Evolutionary conservation across 371 early-diverging fungal species (phyloP).

Genomic region (Dipsacomyces acuminosporus): DNA sequence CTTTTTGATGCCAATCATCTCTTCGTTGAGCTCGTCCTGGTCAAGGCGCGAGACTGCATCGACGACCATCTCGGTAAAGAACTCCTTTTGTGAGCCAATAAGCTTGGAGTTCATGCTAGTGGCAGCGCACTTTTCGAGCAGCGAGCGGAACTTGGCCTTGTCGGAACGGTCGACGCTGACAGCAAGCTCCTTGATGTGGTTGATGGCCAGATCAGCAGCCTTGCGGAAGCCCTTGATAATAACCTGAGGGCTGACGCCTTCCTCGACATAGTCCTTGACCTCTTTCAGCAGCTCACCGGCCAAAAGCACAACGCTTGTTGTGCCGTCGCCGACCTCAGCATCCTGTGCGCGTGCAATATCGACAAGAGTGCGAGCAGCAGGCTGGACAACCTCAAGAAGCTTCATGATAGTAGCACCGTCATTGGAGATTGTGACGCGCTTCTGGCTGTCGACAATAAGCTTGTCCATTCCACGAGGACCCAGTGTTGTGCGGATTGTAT

Average conservation of each 20-base stretch:
- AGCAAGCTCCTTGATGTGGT: slow-evolving; percentile 47
- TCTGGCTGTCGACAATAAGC: slow-evolving; percentile 92
- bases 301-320: slow-evolving; percentile 99
- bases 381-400: slow-evolving; percentile 97
- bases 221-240: slow-evolving; percentile 98
- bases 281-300: slow-evolving; percentile 96
- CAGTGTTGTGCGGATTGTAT: slow-evolving; percentile 95
- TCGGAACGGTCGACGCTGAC: slow-evolving; percentile 39
- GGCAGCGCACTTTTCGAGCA: slow-evolving; percentile 94
- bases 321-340: slow-evolving; percentile 99
- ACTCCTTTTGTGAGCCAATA: slow-evolving; percentile 94
- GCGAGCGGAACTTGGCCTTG: slow-evolving; percentile 71
- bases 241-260: slow-evolving; percentile 98
- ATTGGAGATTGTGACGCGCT: slow-evolving; percentile 97
- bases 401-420: slow-evolving; percentile 99
- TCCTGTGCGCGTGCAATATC: slow-evolving; percentile 99
- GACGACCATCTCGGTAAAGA: slow-evolving; percentile 99
- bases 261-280: slow-evolving; percentile 96
- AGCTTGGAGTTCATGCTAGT: slow-evolving; percentile 99
- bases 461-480: slow-evolving; percentile 99
- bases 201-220: slow-evolving; percentile 56
- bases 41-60: slow-evolving; percentile 93
- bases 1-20: slow-evolving; percentile 97
- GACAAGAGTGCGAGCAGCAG: slow-evolving; percentile 95
- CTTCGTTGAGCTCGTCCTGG: slow-evolving; percentile 88